Percentiles rank a stretch among this genome's conserved stretches.
phyloP scores from a whole-genome alignment of 176 grass and related monocot species.

The Rhynchospora breviuscula region DNA sequence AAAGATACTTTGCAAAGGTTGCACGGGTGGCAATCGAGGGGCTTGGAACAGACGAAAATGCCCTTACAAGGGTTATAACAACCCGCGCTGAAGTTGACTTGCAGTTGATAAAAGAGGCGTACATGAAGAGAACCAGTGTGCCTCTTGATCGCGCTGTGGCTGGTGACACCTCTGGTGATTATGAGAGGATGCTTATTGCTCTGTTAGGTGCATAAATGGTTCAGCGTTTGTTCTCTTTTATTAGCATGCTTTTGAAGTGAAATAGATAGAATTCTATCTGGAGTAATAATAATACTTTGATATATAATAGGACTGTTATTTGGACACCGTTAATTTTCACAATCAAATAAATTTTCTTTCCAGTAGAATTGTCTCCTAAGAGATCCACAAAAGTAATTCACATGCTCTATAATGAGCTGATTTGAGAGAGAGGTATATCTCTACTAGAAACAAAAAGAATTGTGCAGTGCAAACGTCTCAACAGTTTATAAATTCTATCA shows the following conservation, averaged over 20 bases:
- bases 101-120: slow-evolving; percentile 63
- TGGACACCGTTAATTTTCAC: neutral
- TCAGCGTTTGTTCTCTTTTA: neutral
- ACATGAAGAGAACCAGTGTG: slow-evolving; percentile 81
- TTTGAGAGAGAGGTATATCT: neutral
- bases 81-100: slow-evolving; percentile 73
- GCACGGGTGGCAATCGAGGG: slow-evolving; percentile 48
- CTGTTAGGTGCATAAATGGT: slow-evolving; percentile 39
- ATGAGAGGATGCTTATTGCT: slow-evolving; percentile 61
- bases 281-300: neutral
- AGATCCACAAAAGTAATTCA: neutral
- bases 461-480: too few species aligned
- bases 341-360: slow-evolving; percentile 1
- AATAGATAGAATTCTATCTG: neutral
- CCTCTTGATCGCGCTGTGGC: slow-evolving; percentile 54
- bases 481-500: too few species aligned
- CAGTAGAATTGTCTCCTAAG: neutral
- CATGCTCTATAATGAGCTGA: neutral
- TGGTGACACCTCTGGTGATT: slow-evolving; percentile 71
- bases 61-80: slow-evolving; percentile 65
- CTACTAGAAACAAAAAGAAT: neutral
- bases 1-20: slow-evolving; percentile 76
- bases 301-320: neutral
- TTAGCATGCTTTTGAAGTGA: neutral
- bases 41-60: slow-evolving; percentile 66